These are phyloP conservation scores for Claviceps maximensis DNA, from an alignment of 2,329 filamentous ascomycete genomes.

Conservation along the genomic window DNA sequence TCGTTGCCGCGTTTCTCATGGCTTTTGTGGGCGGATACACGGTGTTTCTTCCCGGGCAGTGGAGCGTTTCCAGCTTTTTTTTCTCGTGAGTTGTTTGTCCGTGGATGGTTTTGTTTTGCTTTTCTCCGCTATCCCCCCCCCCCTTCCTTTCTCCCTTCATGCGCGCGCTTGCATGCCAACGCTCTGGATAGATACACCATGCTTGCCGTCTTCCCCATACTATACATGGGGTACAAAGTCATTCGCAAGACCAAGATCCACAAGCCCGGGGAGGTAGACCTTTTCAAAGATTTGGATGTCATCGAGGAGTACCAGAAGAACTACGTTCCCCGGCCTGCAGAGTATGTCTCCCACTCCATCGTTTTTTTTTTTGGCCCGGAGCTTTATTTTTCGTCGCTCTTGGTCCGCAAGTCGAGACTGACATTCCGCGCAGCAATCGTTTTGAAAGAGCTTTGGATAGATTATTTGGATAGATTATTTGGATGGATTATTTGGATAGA, in stretches of 20 bases:
- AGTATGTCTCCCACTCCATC: constrained; percentile 25
- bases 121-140: neutral
- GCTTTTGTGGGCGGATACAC: constrained; percentile 63
- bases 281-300: constrained; percentile 47
- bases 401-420: too few species aligned
- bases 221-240: constrained; percentile 62
- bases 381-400: too few species aligned
- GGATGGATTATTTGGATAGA: too few species aligned
- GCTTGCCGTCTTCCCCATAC: constrained; percentile 54
- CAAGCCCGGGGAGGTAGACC: constrained; percentile 46
- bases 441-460: constrained; percentile 12
- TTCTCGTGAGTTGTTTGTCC: constrained; percentile 46
- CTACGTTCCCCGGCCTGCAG: constrained; percentile 40
- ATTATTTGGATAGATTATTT: constrained; percentile 10
- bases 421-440: constrained; percentile 4
- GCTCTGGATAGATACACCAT: constrained; percentile 45
- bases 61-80: constrained; percentile 57
- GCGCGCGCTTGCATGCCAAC: neutral
- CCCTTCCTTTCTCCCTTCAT: too few species aligned
- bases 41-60: constrained; percentile 53
- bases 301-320: constrained; percentile 55
- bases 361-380: too few species aligned
- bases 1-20: constrained; percentile 54
- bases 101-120: neutral
- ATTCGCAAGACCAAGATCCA: constrained; percentile 47